Evolutionary conservation across 768 basidiomycete genomes (phyloP).

Genomic region (Postia placenta): DNA sequence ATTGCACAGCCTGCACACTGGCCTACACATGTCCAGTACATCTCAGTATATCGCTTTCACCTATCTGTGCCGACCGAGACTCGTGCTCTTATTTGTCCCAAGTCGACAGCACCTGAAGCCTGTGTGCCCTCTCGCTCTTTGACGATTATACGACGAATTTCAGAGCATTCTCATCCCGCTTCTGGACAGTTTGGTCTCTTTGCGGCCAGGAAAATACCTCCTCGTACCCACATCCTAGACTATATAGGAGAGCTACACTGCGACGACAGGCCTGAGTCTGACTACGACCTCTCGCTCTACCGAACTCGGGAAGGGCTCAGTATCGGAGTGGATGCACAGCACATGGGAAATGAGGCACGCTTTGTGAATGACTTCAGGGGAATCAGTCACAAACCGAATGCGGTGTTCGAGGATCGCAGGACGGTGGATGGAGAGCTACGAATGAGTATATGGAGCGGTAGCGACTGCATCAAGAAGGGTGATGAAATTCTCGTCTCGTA

Average conservation of each 20-base stretch:
- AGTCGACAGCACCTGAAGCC: no score
- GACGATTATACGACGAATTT: constrained; percentile 54
- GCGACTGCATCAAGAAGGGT: constrained; percentile 60
- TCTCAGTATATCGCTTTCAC: constrained; percentile 47
- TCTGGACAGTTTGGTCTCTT: constrained; percentile 76
- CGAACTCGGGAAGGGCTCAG: constrained; percentile 49
- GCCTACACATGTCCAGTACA: constrained; percentile 53
- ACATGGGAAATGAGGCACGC: constrained; percentile 79
- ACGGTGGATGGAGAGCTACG: constrained; percentile 52
- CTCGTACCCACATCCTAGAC: constrained; percentile 64
- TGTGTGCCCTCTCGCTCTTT: constrained; percentile 16
- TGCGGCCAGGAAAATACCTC: constrained; percentile 63
- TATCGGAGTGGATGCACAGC: constrained; percentile 73
- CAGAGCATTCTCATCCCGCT: constrained; percentile 54
- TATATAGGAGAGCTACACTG: constrained; percentile 85
- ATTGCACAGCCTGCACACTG: constrained; percentile 28
- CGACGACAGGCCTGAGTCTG: constrained; percentile 64
- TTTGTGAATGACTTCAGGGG: constrained; percentile 92
- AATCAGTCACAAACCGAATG: constrained; percentile 62
- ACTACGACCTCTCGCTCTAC: constrained; percentile 85
- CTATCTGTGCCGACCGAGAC: constrained; percentile 44
- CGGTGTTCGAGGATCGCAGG: constrained; percentile 55
- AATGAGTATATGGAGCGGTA: constrained; percentile 72
- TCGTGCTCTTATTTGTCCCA: constrained; percentile 29
- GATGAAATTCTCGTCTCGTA: constrained; percentile 86